phyloP scores from a whole-genome alignment of 1,284 basidiomycete species.

The Neolentinus lepideus region DNA sequence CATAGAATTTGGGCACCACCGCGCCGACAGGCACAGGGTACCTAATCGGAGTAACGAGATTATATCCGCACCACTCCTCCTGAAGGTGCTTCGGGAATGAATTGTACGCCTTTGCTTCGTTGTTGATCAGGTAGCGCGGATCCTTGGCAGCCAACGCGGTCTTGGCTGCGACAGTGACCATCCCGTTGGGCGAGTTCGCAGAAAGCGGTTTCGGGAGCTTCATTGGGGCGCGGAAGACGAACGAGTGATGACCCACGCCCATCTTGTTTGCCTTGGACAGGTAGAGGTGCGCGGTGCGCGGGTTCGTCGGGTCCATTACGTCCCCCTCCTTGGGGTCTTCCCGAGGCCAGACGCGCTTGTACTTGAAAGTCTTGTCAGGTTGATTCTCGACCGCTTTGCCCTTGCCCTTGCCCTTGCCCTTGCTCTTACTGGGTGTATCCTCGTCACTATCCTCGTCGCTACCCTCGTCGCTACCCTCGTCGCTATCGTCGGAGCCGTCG shows the following conservation, averaged over 20 bases:
- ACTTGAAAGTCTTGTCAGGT: slow-evolving; percentile 8
- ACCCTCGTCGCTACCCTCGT: background rate
- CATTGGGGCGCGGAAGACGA: slow-evolving; percentile 23
- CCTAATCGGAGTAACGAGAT: slow-evolving; percentile 30
- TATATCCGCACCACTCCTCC: slow-evolving; percentile 41
- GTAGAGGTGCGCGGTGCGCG: slow-evolving; percentile 17
- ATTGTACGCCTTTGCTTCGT: slow-evolving; percentile 38
- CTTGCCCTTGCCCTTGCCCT: background rate
- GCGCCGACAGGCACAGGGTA: slow-evolving; percentile 38
- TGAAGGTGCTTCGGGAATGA: slow-evolving; percentile 35
- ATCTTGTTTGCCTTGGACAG: slow-evolving; percentile 20
- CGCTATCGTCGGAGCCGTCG: background rate
- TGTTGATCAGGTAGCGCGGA: slow-evolving; percentile 20
- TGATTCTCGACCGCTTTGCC: slow-evolving; percentile 3
- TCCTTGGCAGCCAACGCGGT: slow-evolving; percentile 11
- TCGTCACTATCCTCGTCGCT: too few species aligned
- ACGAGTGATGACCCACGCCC: slow-evolving; percentile 26
- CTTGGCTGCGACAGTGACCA: slow-evolving; percentile 28
- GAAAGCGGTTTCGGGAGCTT: slow-evolving; percentile 23
- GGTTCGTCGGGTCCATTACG: background rate
- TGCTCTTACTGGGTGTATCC: too few species aligned
- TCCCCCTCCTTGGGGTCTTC: background rate
- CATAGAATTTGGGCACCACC: slow-evolving; percentile 47
- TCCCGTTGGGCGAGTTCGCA: slow-evolving; percentile 16
- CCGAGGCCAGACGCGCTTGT: slow-evolving; percentile 17